Evolutionary conservation across 2,329 filamentous ascomycete species (phyloP), one percentile per base, ranked within the genome.

Genomic region (Didymella keratinophila): DNA sequence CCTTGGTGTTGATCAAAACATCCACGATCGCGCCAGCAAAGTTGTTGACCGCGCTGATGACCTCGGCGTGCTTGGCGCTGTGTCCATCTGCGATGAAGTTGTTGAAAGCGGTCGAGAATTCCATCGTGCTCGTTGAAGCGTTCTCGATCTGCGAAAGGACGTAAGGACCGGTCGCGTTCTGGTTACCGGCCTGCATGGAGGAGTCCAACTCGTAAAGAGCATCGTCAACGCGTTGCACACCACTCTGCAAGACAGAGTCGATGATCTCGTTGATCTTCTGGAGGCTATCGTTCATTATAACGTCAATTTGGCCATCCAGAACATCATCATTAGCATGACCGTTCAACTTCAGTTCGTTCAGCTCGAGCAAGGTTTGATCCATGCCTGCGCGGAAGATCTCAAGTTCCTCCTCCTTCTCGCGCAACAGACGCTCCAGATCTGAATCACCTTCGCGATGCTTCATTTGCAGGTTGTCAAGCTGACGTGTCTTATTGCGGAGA

Each of bases 361-460:
- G 84, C 78, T 97, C 93, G 51, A 98, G 86, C 56, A 99, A 81
- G 3, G 94, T 93, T 80, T 98, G 91, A 74, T 99, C 95, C 92
- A 99, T 96, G 70, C 93, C 93, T 44, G 93, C 92, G 81, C 97
- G 97, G 85, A 97, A 97, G 45, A 98, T 93, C 78, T 98, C 95
- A 25, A 99, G 87, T 79, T 99, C 95, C 70, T 97, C 93, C 74
- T 99, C 95, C 82, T 97, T 98, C 64, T 98, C 95, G 45, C 90
- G 89, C 30, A 99, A 84, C 51, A 91, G 84, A 61, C 89, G 86
- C 75, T 97, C 93, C 21, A 97, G 87, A 71, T 98, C 95, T 0
- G 89, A 90, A 75, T 89, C 90, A 41, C 91, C 91, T 64, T 96
- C 91, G 25, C 88, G 86, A 51, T 92, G 84, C 77, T 90, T 92